A percentile compares a stretch with the other conserved stretches of the same genome.
These are phyloP conservation scores for Neopestalotiopsis clavispora DNA, from an alignment of 2,329 filamentous ascomycete species.

Conservation along the genomic window DNA sequence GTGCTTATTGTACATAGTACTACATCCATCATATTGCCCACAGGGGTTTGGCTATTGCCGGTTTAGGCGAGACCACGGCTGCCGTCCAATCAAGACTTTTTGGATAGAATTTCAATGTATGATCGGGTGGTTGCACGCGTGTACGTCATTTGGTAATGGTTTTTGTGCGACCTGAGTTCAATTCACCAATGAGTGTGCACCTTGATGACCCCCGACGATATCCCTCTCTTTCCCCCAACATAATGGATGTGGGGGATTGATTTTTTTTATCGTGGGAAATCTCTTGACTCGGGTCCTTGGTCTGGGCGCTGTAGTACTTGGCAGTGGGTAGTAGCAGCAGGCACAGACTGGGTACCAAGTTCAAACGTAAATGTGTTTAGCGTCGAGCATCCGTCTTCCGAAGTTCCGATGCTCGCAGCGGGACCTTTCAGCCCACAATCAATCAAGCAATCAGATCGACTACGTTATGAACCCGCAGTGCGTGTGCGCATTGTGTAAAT, in stretches of 20 bases:
- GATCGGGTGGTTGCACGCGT: background rate
- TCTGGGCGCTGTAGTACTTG: background rate
- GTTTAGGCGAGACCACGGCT: background rate
- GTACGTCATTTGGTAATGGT: background rate
- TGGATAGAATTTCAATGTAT: background rate
- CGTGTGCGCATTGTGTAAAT: conserved; percentile 1
- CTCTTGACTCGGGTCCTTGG: background rate
- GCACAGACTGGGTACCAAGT: background rate
- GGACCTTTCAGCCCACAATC: background rate
- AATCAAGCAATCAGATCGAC: conserved; percentile 10
- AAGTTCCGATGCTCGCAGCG: conserved; percentile 28
- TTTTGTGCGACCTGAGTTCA: background rate
- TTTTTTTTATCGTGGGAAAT: background rate
- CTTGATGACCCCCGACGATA: background rate
- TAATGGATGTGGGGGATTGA: background rate
- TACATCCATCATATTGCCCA: background rate
- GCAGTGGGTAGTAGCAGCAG: background rate
- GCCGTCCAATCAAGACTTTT: background rate
- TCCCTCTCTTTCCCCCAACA: background rate
- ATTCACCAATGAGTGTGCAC: background rate
- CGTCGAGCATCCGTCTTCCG: conserved; percentile 19
- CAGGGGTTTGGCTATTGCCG: background rate
- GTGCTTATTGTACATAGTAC: conserved; percentile 1
- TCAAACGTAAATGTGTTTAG: background rate
- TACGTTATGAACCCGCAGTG: background rate